These are phyloP conservation scores for Ganoderma resinaceum DNA, from an alignment of 1,284 basidiomycete species.

Conservation along the genomic window DNA sequence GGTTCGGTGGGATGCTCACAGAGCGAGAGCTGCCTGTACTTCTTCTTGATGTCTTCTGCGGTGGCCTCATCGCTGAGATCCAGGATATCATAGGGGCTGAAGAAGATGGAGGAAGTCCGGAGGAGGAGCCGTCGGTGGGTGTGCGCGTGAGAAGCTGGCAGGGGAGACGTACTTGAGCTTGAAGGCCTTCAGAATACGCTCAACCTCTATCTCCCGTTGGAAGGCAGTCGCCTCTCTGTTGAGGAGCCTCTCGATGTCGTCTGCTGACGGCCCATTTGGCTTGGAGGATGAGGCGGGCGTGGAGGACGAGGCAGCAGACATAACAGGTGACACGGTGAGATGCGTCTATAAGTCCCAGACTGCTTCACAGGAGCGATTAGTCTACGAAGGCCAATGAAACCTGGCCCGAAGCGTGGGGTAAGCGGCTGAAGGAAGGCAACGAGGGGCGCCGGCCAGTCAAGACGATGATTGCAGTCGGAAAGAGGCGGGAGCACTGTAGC, in stretches of 20 bases:
- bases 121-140: conserved; percentile 1
- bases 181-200: conserved; percentile 84
- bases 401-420: neutral
- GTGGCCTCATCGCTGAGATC: conserved; percentile 70
- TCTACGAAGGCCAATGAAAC: conserved; percentile 9
- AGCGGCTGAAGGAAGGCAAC: neutral
- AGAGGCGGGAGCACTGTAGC: conserved; percentile 19
- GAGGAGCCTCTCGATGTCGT: conserved; percentile 76
- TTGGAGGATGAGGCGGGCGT: conserved; percentile 20
- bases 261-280: conserved; percentile 39
- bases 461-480: conserved; percentile 17
- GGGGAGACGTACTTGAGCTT: conserved; percentile 75
- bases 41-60: conserved; percentile 79
- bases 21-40: conserved; percentile 81
- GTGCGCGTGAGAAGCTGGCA: neutral
- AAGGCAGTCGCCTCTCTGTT: conserved; percentile 83
- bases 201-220: conserved; percentile 84
- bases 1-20: conserved; percentile 57
- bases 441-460: conserved; percentile 11
- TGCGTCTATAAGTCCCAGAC: neutral
- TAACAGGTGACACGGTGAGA: conserved; percentile 7
- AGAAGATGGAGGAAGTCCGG: neutral
- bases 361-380: conserved; percentile 11
- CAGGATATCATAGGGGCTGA: conserved; percentile 81
- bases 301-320: conserved; percentile 33